Percentiles rank a stretch among this genome's conserved stretches.
These are phyloP conservation scores for Phialocephala subalpina DNA, from an alignment of 2,329 filamentous ascomycete genomes.

Conservation along the genomic window DNA sequence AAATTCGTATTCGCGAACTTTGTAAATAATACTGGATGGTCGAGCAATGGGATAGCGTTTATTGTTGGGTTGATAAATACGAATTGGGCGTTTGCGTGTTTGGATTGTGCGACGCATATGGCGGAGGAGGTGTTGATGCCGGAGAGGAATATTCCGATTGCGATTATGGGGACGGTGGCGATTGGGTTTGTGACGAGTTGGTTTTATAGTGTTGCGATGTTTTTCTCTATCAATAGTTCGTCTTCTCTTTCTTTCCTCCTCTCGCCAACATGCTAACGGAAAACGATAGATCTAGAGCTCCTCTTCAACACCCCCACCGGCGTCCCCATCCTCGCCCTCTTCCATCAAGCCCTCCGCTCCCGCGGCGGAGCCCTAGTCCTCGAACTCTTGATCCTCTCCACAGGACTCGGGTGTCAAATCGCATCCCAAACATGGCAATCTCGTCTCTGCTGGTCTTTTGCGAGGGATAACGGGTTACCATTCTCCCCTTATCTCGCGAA, in stretches of 20 bases:
- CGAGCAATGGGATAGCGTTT: slow-evolving; percentile 54
- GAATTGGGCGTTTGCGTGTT: slow-evolving; percentile 54
- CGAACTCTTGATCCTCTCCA: slow-evolving; percentile 59
- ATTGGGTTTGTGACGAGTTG: slow-evolving; percentile 60
- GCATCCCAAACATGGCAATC: slow-evolving; percentile 64
- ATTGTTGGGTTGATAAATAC: slow-evolving; percentile 59
- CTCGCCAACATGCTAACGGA: neutral
- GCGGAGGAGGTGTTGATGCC: slow-evolving; percentile 57
- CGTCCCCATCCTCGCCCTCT: slow-evolving; percentile 55
- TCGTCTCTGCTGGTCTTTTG: slow-evolving; percentile 66
- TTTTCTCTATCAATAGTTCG: slow-evolving; percentile 52
- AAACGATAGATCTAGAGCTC: slow-evolving; percentile 50
- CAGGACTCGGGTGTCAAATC: slow-evolving; percentile 57
- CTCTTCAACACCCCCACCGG: slow-evolving; percentile 51
- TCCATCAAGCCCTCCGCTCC: slow-evolving; percentile 57
- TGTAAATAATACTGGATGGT: slow-evolving; percentile 62
- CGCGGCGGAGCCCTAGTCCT: slow-evolving; percentile 57
- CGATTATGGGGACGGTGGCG: slow-evolving; percentile 51
- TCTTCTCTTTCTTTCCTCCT: neutral
- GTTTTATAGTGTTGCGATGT: slow-evolving; percentile 58
- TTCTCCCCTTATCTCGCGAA: slow-evolving; percentile 57
- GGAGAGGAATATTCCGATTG: slow-evolving; percentile 49
- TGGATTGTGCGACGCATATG: slow-evolving; percentile 58
- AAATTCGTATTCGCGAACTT: slow-evolving; percentile 61
- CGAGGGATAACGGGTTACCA: slow-evolving; percentile 65